Conservation (phyloP, 108 stramenopile species). For the Fragilaria crotonensis region DNA sequence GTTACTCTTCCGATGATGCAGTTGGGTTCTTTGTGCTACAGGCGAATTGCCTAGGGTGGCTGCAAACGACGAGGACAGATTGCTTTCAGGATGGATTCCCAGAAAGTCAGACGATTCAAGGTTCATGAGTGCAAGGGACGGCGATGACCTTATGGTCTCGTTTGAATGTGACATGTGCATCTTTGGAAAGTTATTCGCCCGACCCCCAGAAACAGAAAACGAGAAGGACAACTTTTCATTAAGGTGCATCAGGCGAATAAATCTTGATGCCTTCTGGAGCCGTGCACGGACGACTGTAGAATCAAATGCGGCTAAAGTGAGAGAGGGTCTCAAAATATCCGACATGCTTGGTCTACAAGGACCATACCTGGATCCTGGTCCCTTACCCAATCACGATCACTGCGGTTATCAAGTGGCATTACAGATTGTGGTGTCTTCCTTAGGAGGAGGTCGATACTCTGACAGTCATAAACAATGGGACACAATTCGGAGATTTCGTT, state of each 20-base stretch:
- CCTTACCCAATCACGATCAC: conserved; percentile 15
- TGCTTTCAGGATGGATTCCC: no score
- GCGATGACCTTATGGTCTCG: not conserved
- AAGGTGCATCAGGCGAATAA: conserved; percentile 22
- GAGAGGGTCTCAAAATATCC: not conserved
- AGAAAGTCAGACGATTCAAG: no score
- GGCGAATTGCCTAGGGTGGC: no score
- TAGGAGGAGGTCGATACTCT: conserved; percentile 10
- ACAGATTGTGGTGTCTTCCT: conserved; percentile 15
- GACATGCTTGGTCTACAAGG: not conserved
- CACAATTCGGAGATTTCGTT: conserved; percentile 11
- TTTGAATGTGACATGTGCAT: conserved; percentile 2
- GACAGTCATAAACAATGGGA: no score
- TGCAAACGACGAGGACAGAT: no score
- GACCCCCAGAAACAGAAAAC: not conserved
- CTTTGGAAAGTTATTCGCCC: not conserved
- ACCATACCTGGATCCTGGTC: not conserved
- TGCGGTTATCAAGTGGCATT: conserved; percentile 23
- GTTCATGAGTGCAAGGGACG: not conserved
- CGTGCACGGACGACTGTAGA: conserved; percentile 24
- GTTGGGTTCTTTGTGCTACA: no score
- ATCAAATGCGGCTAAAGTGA: not conserved
- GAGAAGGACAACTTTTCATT: not conserved
- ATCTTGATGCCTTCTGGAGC: conserved; percentile 45
- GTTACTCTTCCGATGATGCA: no score